These are phyloP conservation scores for Cordyceps tenuipes DNA, from an alignment of 2,329 filamentous ascomycete genomes.

Conservation along the genomic window DNA sequence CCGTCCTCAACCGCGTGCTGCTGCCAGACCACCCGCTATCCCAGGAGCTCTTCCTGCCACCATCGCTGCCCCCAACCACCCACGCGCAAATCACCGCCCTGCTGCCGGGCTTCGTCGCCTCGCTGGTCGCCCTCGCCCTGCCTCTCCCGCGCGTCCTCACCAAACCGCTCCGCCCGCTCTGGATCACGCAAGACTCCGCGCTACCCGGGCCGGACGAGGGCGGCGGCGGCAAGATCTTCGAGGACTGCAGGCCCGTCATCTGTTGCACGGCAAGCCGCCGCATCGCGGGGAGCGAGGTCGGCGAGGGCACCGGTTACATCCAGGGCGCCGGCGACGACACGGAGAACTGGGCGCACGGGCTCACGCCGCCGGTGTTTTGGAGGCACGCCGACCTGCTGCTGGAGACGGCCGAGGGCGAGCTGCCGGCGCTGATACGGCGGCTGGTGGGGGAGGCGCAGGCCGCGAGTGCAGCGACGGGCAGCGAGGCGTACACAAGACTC, in stretches of 20 bases:
- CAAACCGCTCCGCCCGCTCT: slow-evolving; percentile 70
- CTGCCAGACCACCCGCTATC: slow-evolving; percentile 50
- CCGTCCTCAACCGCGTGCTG: slow-evolving; percentile 70
- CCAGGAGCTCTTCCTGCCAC: slow-evolving; percentile 60
- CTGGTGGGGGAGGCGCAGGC: slow-evolving; percentile 30
- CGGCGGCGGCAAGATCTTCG: slow-evolving; percentile 31
- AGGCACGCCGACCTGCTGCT: slow-evolving; percentile 53
- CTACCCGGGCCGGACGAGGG: slow-evolving; percentile 24
- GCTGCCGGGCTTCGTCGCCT: slow-evolving; percentile 45
- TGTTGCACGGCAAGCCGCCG: slow-evolving; percentile 78
- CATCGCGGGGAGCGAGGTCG: slow-evolving; percentile 55
- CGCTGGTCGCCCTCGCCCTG: slow-evolving; percentile 48
- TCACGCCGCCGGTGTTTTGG: slow-evolving; percentile 80
- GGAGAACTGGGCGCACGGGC: slow-evolving; percentile 80
- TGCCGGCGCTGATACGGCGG: slow-evolving; percentile 39
- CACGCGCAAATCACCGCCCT: slow-evolving; percentile 66
- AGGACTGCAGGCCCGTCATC: slow-evolving; percentile 62
- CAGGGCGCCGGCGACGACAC: slow-evolving; percentile 93
- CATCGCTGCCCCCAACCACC: slow-evolving; percentile 61
- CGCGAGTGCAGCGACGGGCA: slow-evolving; percentile 9
- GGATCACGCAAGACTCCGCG: slow-evolving; percentile 65
- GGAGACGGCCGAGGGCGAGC: slow-evolving; percentile 54
- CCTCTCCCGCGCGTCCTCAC: slow-evolving; percentile 46
- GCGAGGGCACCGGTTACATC: slow-evolving; percentile 60
- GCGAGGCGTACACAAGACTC: slow-evolving; percentile 21